A percentile compares a stretch with the other conserved stretches of the same genome.
These are phyloP conservation scores for Suhomyces bokatorum DNA, from an alignment of 1,139 yeast species.

Conservation along the genomic window DNA sequence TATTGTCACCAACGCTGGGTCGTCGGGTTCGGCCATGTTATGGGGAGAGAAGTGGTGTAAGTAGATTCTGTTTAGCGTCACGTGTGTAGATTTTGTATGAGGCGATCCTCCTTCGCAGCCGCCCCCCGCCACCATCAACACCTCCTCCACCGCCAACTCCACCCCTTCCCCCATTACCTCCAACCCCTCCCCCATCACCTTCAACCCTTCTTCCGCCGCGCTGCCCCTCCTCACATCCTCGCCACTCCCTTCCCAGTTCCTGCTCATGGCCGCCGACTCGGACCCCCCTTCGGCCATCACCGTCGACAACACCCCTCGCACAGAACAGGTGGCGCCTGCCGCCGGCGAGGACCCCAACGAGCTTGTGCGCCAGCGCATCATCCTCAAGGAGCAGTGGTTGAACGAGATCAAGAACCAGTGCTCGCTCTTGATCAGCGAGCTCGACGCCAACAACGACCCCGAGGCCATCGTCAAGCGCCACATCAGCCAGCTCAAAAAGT, in stretches of 20 bases:
- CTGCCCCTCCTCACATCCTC: slow-evolving; percentile 8
- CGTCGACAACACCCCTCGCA: slow-evolving; percentile 13
- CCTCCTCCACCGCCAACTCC: background rate
- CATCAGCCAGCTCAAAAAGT: slow-evolving; percentile 42
- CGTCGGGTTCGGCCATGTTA: slow-evolving; percentile 2
- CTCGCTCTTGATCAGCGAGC: slow-evolving; percentile 35
- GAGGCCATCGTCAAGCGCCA: slow-evolving; percentile 43
- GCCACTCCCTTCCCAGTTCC: slow-evolving; percentile 7
- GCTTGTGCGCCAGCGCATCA: slow-evolving; percentile 10
- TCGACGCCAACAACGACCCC: slow-evolving; percentile 24
- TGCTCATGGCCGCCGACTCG: slow-evolving; percentile 1
- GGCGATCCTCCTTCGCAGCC: slow-evolving; percentile 7
- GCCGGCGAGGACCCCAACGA: slow-evolving; percentile 10
- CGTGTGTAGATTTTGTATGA: background rate
- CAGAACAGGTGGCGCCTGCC: slow-evolving; percentile 2
- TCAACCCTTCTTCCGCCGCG: slow-evolving; percentile 1
- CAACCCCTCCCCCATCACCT: slow-evolving; percentile 9
- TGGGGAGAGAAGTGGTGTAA: background rate
- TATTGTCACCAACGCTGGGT: slow-evolving; percentile 2
- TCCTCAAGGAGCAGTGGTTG: slow-evolving; percentile 27
- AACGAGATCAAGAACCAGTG: slow-evolving; percentile 41
- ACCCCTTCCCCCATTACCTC: slow-evolving; percentile 12
- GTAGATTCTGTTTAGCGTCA: background rate
- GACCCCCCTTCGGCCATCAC: slow-evolving; percentile 8
- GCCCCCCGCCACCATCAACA: slow-evolving; percentile 5